Evolutionary conservation across 345 rosid species (phyloP).

Genomic region (Isatis tinctoria): DNA sequence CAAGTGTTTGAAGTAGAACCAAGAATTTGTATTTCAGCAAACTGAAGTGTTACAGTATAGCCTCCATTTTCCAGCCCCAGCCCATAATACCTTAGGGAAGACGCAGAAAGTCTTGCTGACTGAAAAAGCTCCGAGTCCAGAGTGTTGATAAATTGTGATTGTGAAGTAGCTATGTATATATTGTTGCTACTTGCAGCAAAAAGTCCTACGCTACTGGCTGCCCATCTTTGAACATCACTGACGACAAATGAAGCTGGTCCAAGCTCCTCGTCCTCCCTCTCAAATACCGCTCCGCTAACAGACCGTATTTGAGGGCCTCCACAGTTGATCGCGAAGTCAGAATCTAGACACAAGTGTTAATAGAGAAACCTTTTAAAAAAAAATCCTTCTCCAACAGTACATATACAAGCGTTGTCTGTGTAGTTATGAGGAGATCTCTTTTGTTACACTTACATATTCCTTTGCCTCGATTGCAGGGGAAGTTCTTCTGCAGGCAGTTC

Average conservation of each 20-base stretch:
- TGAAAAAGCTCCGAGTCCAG: conserved; percentile 38
- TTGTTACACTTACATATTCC: conserved; percentile 49
- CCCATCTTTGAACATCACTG: conserved; percentile 44
- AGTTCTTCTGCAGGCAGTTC: conserved; percentile 57
- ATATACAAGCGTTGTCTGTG: neutral
- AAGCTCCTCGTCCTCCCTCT: conserved; percentile 46
- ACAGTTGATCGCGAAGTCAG: conserved; percentile 50
- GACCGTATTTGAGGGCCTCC: conserved; percentile 59
- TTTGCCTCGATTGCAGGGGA: conserved; percentile 56
- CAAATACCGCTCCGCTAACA: conserved; percentile 34
- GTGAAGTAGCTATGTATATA: conserved; percentile 8
- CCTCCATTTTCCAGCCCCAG: conserved; percentile 36
- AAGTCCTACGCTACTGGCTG: conserved; percentile 46
- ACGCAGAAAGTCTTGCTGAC: conserved; percentile 38
- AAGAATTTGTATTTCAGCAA: conserved; percentile 21
- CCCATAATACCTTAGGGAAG: conserved; percentile 39
- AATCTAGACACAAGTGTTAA: conserved; percentile 39
- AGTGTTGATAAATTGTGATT: conserved; percentile 34
- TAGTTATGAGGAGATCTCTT: neutral
- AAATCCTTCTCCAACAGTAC: neutral
- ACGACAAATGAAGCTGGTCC: conserved; percentile 61
- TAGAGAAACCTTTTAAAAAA: neutral
- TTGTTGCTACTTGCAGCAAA: conserved; percentile 32
- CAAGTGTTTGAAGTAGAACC: conserved; percentile 22
- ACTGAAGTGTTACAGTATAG: conserved; percentile 20